Percentiles rank a stretch among this genome's conserved stretches.
Evolutionary conservation across 106 monocot genomes (phyloP).

Genomic region (Platanthera guangdongensis): DNA sequence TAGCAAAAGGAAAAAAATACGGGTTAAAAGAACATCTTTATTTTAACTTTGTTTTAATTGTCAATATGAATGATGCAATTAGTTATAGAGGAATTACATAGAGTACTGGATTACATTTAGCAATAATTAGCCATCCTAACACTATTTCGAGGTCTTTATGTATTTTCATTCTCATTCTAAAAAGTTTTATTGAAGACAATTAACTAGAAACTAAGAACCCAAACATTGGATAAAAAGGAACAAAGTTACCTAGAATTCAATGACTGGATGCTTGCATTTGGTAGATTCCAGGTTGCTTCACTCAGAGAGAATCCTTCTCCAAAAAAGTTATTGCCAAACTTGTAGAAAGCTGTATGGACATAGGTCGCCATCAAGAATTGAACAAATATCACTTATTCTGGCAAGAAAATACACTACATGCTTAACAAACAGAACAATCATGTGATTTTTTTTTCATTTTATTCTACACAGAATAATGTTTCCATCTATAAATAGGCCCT

Average conservation of each 20-base stretch:
- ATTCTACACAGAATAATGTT: not conserved
- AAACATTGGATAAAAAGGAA: not conserved
- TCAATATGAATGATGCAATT: not conserved
- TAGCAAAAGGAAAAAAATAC: too few relatives aligned
- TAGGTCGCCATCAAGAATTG: not conserved
- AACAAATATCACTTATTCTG: not conserved
- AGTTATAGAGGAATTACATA: not conserved
- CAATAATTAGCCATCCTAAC: not conserved
- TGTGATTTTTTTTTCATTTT: not conserved
- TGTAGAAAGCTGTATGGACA: not conserved
- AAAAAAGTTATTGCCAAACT: not conserved
- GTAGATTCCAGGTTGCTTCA: not conserved
- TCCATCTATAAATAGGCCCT: slow-evolving; percentile 4
- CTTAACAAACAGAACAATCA: not conserved
- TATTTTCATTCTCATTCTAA: not conserved
- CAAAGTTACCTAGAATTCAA: not conserved
- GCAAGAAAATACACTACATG: slow-evolving; percentile 3
- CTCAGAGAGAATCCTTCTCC: slow-evolving; percentile 5
- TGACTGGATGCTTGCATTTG: not conserved
- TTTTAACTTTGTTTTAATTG: not conserved
- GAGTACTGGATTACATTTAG: not conserved
- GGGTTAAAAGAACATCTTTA: too few relatives aligned
- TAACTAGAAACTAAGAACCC: not conserved
- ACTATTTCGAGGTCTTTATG: not conserved
- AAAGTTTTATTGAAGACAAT: not conserved